These are phyloP conservation scores for Gillenia trifoliata DNA, from an alignment of 306 rosid species.

Conservation along the genomic window DNA sequence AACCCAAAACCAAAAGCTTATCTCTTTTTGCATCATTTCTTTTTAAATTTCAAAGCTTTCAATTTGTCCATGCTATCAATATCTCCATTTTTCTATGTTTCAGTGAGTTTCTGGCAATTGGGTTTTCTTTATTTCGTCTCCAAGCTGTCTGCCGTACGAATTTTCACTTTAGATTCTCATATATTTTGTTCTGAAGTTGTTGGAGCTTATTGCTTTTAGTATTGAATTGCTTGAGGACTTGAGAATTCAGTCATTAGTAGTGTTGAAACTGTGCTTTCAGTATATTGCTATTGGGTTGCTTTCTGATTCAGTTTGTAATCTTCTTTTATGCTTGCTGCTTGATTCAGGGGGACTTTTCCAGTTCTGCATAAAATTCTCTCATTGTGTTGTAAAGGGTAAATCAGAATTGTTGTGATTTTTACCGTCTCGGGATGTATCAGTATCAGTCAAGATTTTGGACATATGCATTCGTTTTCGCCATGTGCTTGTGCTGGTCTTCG, in stretches of 20 bases:
- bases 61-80: background rate
- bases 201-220: constrained; percentile 2
- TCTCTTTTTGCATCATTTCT: background rate
- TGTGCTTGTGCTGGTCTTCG: constrained; percentile 50
- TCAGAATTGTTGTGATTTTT: constrained; percentile 20
- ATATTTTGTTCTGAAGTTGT: background rate
- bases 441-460: constrained; percentile 36
- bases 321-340: constrained; percentile 22
- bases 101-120: background rate
- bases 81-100: background rate
- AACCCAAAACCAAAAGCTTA: background rate
- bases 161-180: background rate
- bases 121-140: constrained; percentile 2
- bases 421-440: constrained; percentile 45
- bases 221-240: background rate
- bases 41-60: background rate
- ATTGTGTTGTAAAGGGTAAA: constrained; percentile 21
- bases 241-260: background rate
- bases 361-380: background rate
- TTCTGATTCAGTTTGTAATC: constrained; percentile 7
- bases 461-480: constrained; percentile 26
- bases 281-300: constrained; percentile 2
- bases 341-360: constrained; percentile 25
- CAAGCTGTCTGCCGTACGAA: constrained; percentile 3
- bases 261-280: constrained; percentile 1